Evolutionary conservation across 768 basidiomycete genomes (phyloP).

Genomic region (Russula griseocarnosa): DNA sequence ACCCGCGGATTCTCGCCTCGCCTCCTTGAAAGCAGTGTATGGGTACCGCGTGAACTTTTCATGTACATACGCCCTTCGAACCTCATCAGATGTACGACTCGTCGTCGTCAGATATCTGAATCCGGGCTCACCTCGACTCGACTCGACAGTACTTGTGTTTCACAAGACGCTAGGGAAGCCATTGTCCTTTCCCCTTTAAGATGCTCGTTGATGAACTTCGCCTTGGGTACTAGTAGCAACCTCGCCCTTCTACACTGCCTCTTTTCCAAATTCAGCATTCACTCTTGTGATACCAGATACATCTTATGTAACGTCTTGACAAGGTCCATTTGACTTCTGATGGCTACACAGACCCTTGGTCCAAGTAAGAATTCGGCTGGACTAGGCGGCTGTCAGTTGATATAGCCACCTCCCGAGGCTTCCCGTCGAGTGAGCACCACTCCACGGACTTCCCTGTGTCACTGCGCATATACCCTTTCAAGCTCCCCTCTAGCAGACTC

Average conservation of each 20-base stretch:
- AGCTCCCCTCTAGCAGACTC: neutral
- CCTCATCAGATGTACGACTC: neutral
- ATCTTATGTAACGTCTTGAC: neutral
- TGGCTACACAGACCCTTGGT: neutral
- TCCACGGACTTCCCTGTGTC: neutral
- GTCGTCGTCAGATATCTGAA: neutral
- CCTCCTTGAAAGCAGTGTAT: neutral
- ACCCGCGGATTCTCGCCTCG: neutral
- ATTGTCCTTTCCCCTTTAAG: neutral
- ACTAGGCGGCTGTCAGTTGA: neutral
- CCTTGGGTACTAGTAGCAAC: neutral
- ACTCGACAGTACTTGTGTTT: neutral
- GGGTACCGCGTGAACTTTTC: neutral
- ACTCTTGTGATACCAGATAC: neutral
- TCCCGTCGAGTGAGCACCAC: neutral
- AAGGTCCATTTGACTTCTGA: neutral
- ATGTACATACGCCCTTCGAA: neutral
- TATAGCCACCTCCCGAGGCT: neutral
- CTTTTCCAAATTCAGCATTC: neutral
- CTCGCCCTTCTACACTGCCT: neutral
- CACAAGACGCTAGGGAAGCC: neutral
- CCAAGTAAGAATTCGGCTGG: neutral
- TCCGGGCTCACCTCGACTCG: neutral
- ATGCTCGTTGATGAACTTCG: too few species aligned
- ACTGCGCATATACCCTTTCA: neutral